A percentile compares a stretch with the other conserved stretches of the same genome.
These are phyloP conservation scores for Coniophora puteana DNA, from an alignment of 1,284 basidiomycete species.

Conservation along the genomic window DNA sequence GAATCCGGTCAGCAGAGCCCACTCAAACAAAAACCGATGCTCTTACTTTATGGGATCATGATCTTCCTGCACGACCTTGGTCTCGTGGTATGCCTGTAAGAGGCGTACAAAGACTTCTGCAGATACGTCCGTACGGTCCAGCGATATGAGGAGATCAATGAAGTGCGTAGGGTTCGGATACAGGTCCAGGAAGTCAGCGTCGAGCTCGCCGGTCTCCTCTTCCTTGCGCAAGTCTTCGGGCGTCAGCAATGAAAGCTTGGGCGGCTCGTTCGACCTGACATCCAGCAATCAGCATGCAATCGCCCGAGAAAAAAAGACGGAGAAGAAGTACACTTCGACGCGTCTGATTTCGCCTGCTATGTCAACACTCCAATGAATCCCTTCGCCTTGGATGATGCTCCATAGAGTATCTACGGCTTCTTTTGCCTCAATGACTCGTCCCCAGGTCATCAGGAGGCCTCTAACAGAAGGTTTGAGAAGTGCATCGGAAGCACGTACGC, in stretches of 20 bases:
- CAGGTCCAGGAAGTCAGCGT: slow-evolving; percentile 56
- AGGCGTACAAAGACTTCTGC: slow-evolving; percentile 71
- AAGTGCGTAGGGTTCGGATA: slow-evolving; percentile 72
- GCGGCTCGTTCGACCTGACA: slow-evolving; percentile 21
- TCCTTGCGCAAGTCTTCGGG: slow-evolving; percentile 42
- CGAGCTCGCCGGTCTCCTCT: slow-evolving; percentile 40
- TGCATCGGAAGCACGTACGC: slow-evolving; percentile 57
- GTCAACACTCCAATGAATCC: slow-evolving; percentile 54
- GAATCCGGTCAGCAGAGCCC: background rate
- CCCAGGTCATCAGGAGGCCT: slow-evolving; percentile 71
- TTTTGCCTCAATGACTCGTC: slow-evolving; percentile 49
- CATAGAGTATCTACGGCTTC: slow-evolving; percentile 60
- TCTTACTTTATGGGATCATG: slow-evolving; percentile 55
- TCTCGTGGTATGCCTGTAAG: slow-evolving; percentile 65
- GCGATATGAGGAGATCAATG: slow-evolving; percentile 56
- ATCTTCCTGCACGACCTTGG: slow-evolving; percentile 36
- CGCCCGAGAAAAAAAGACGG: background rate
- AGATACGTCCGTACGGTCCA: slow-evolving; percentile 67
- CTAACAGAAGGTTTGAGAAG: slow-evolving; percentile 52
- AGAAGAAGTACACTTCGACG: slow-evolving; percentile 20
- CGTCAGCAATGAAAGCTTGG: slow-evolving; percentile 43
- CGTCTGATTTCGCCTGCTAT: slow-evolving; percentile 46
- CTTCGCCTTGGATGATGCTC: slow-evolving; percentile 53
- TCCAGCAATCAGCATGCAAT: no score
- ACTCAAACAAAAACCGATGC: slow-evolving; percentile 22